Conservation (phyloP, 495 filamentous ascomycete genomes). For the Letharia lupina region DNA sequence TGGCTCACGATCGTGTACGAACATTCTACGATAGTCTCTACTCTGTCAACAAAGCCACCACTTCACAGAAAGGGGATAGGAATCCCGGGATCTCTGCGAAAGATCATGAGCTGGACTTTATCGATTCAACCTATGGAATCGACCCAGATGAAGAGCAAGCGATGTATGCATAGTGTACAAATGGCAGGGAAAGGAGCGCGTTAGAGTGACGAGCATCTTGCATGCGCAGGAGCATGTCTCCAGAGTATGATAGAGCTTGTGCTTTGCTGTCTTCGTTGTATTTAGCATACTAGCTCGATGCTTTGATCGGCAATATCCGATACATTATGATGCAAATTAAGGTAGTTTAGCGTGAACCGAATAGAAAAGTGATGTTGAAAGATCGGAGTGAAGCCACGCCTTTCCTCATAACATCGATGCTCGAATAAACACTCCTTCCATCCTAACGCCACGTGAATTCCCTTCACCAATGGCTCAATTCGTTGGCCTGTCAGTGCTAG, state of each 20-base stretch:
- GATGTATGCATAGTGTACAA: constrained; percentile 21
- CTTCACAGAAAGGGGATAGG: constrained; percentile 19
- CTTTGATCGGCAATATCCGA: not conserved
- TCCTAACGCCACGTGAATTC: not conserved
- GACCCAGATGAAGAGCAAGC: constrained; percentile 34
- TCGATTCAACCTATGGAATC: constrained; percentile 23
- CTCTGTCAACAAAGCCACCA: constrained; percentile 32
- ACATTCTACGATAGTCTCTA: constrained; percentile 77
- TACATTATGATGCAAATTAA: no score
- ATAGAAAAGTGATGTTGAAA: not conserved
- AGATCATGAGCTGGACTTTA: constrained; percentile 17
- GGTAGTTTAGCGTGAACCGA: not conserved
- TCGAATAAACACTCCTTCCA: no score
- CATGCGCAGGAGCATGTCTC: not conserved
- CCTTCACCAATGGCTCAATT: constrained; percentile 33
- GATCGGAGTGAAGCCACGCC: not conserved
- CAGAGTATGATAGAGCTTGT: not conserved
- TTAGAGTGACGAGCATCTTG: not conserved
- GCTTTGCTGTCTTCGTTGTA: constrained; percentile 1
- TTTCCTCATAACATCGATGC: not conserved
- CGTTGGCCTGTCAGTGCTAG: constrained; percentile 68
- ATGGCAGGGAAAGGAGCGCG: not conserved
- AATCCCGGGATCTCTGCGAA: constrained; percentile 10
- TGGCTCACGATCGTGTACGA: constrained; percentile 83
- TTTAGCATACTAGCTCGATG: not conserved